Evolutionary conservation across 2,329 filamentous ascomycete species (phyloP).

Genomic region (Aspergillus sp.): DNA sequence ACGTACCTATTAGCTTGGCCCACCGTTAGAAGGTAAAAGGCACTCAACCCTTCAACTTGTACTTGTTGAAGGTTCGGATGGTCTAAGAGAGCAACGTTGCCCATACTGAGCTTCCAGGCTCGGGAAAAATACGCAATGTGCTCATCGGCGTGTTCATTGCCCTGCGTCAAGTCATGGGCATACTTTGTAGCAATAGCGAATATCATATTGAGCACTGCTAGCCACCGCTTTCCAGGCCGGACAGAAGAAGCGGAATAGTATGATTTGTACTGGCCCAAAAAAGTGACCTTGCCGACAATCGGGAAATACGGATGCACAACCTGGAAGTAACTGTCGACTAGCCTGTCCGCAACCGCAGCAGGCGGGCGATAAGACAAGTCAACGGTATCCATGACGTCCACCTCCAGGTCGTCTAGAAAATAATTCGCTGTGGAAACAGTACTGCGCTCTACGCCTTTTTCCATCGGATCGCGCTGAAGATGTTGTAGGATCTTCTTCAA

Average conservation of each 20-base stretch:
- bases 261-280: conserved; percentile 44
- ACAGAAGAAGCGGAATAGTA: conserved; percentile 39
- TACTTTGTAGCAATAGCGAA: conserved; percentile 50
- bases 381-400: conserved; percentile 38
- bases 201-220: conserved; percentile 50
- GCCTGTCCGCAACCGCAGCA: conserved; percentile 42
- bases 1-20: conserved; percentile 49
- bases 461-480: conserved; percentile 25
- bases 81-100: conserved; percentile 40
- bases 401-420: conserved; percentile 46
- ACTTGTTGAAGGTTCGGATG: conserved; percentile 50
- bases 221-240: conserved; percentile 44
- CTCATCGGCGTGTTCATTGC: conserved; percentile 35
- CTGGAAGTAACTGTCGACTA: conserved; percentile 47
- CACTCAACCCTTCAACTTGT: conserved; percentile 47
- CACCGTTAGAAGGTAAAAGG: conserved; percentile 46
- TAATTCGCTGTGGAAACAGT: conserved; percentile 42
- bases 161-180: conserved; percentile 34
- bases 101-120: conserved; percentile 46
- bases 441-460: conserved; percentile 23
- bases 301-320: conserved; percentile 48
- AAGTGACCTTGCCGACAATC: conserved; percentile 46
- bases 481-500: conserved; percentile 43
- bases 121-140: conserved; percentile 48
- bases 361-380: conserved; percentile 44